Evolutionary conservation across 164 flowering plant genomes (phyloP).

Genomic region (Euptelea pleiosperma): DNA sequence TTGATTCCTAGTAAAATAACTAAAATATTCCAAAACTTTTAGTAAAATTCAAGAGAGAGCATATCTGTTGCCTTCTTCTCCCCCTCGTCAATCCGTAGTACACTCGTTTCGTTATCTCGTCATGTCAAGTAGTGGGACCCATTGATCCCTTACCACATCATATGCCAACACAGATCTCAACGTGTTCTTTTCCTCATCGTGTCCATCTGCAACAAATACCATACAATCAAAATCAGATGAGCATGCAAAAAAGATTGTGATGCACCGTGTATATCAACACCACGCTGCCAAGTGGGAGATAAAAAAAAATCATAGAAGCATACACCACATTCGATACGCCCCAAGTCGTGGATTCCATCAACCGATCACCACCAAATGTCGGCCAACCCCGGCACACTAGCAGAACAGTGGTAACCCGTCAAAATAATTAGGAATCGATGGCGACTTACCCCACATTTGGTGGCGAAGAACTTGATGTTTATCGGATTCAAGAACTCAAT

Average conservation of each 20-base stretch:
- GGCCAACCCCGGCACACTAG: conserved; percentile 44
- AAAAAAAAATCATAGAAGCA: conserved; percentile 48
- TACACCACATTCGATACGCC: conserved; percentile 30
- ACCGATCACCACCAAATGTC: conserved; percentile 54
- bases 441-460: conserved; percentile 50
- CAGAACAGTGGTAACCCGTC: conserved; percentile 60
- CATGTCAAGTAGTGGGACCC: conserved; percentile 65
- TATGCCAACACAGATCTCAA: conserved; percentile 52
- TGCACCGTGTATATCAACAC: conserved; percentile 53
- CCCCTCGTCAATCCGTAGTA: too few relatives aligned
- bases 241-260: conserved; percentile 54
- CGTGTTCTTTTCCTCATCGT: conserved; percentile 63
- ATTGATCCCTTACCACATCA: conserved; percentile 50
- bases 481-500: too few relatives aligned
- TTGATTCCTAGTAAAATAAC: too few relatives aligned
- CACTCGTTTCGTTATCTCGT: conserved; percentile 62
- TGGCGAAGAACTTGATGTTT: too few relatives aligned
- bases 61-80: too few relatives aligned
- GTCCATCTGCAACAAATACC: conserved; percentile 76
- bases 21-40: too few relatives aligned
- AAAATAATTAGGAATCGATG: conserved; percentile 33
- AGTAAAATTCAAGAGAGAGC: too few relatives aligned
- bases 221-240: conserved; percentile 41
- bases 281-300: conserved; percentile 55
- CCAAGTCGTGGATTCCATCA: conserved; percentile 63